Base-by-base conservation (phyloP, 768 basidiomycete genomes). In the Lentinus brumalis region DNA sequence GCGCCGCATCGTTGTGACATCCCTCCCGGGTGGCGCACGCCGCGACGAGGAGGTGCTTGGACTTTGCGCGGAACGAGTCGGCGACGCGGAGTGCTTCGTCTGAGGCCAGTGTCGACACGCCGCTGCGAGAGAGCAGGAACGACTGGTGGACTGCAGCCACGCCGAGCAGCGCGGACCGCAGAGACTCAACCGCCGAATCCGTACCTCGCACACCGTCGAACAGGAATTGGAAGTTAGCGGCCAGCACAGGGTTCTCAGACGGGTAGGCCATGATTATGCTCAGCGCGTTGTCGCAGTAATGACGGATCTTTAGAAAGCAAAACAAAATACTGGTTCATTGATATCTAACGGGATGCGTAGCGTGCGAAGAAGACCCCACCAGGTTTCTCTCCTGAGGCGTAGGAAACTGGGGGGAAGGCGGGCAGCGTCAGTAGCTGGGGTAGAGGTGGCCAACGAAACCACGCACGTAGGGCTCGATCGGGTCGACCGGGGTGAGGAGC, bases 391-490 rank as follows among this genome's bases (percentile, higher is more conserved):
- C 82, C 70, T 82, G 82, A 42, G 70, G 69, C 62, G 72, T 69
- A 57, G 71, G 74, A 68, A 76, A 79, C 76, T 79, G 60, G n/a
- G 44, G 32, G 3, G 21, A 26, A 42, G 42, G 56, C 18, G n/a
- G 51, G 56, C n/a, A n/a, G 5, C 11, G 40, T 49, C 18, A 55
- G 45, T 51, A 21, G 11, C 8, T 10, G 40, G 44, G 35, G 30
- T 21, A 10, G 35, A 40, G 26, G 4, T 26, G 49, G 59, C 50
- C 46, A 57, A 54, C 40, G 47, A 39, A 39, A 2, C 50, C 5
- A 76, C 87, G 77, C 73, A 92, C 90, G 72, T 84, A 91, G 58
- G 87, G 72, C 49, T 90, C 86, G 70, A 87, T 78, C 14, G 82
- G 77, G 65, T 86, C 82, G 53, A 81, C 65, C 18, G 82, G 77